phyloP scores from a whole-genome alignment of 306 rosid genomes.

The Casuarina cunninghamiana region DNA sequence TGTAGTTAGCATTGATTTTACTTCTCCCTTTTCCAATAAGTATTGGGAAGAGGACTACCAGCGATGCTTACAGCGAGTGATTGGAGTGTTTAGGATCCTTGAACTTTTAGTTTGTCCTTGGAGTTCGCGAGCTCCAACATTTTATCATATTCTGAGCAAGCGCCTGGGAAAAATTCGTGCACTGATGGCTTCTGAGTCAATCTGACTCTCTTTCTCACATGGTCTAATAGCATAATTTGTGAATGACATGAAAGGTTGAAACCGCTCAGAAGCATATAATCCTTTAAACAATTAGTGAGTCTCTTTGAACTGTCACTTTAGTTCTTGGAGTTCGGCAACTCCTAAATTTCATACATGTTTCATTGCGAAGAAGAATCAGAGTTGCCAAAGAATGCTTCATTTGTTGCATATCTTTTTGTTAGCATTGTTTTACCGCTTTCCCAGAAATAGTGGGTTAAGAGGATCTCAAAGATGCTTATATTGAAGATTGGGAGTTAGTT shows the following conservation, averaged over 20 bases:
- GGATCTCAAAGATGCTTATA: no score
- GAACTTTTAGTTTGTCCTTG: conserved; percentile 23
- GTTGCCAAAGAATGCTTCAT: no score
- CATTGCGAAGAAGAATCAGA: no score
- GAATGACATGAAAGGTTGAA: neutral
- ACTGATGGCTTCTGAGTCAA: neutral
- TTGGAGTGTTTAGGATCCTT: conserved; percentile 29
- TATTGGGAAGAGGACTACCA: conserved; percentile 20
- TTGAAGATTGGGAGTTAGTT: neutral
- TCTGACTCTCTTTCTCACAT: neutral
- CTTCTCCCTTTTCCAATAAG: conserved; percentile 3
- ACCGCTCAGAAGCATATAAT: neutral
- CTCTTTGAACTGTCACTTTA: conserved; percentile 18
- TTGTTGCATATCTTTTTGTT: no score
- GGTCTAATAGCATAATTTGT: neutral
- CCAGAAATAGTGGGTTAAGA: no score
- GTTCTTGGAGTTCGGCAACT: conserved; percentile 40
- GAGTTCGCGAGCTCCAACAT: conserved; percentile 38
- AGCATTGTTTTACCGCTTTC: no score
- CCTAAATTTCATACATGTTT: conserved; percentile 17
- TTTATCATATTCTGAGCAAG: neutral
- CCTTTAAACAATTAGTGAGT: conserved; percentile 9
- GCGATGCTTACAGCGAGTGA: conserved; percentile 33
- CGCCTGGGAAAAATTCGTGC: neutral
- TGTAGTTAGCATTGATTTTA: conserved; percentile 24